Evolutionary conservation across 148 eudicot genomes (phyloP), one percentile per base, ranked within the genome.

Genomic region (Heliamphora exappendiculata): DNA sequence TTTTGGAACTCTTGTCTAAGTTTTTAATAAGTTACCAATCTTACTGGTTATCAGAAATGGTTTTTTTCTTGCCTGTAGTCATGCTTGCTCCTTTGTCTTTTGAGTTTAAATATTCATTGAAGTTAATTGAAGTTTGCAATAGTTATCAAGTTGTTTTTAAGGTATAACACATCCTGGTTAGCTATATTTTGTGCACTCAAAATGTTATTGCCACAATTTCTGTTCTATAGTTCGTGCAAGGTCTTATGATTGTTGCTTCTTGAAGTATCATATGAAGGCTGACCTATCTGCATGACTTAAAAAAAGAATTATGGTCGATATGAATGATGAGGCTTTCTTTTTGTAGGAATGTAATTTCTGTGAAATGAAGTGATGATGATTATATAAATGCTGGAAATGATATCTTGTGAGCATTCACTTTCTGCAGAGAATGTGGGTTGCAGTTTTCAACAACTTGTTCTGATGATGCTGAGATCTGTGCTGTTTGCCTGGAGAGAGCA

Each of bases 401-500:
- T 17, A 73, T 55, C 44, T 64, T 70, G 9, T 70, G 14, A 44
- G 34, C 22, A 37, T 42, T 59, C 39, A 9, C 70, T 75, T 34
- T 81, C 41, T 81, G 76, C 88, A 95, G 98, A 83, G 97, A 91
- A 66, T 88, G 74, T 68, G 97, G 98, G 54, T 84, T 95, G 91
- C 92, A 86, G 77, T 78, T 82, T 36, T 87, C 86, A 28, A 75
- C 86, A 29, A 74, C 82, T 74, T 57, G 87, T 60, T 88, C 83
- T 67, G 96, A 92, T 75, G 98, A 92, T 57, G 80, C 85, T 60
- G 98, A 92, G 62, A 82, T 84, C 67, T 95, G 98, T 78, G 92
- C 97, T 79, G 98, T 95, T 78, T 95, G 98, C 88, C 82, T 95
- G 76, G 98, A 95, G 89, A 87, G 97, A 83, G 87, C 86, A 4